Conservation (phyloP, 2,329 filamentous ascomycete species). For the Calonectria pseudoreteaudii region DNA sequence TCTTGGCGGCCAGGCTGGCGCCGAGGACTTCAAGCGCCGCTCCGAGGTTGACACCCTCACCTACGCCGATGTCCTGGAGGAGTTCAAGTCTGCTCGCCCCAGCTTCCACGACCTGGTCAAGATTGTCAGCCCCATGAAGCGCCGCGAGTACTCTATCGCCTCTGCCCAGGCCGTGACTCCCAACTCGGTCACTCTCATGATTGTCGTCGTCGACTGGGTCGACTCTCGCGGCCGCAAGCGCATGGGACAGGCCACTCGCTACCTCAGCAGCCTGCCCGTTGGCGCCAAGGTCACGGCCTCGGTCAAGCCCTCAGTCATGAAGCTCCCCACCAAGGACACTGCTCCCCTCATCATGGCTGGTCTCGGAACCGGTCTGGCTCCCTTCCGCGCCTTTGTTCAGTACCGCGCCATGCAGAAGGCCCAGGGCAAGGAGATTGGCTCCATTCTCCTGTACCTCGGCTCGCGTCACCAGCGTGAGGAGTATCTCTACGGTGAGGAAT, state of each 20-base stretch:
- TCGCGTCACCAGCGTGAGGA: conserved; percentile 98
- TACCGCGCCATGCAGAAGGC: conserved; percentile 98
- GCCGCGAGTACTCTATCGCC: conserved; percentile 98
- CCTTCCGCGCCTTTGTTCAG: conserved; percentile 99
- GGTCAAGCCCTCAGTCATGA: conserved; percentile 99
- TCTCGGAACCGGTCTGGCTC: conserved; percentile 95
- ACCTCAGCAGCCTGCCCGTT: conserved; percentile 80
- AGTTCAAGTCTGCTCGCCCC: conserved; percentile 91
- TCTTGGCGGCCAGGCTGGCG: conserved; percentile 82
- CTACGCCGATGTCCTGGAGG: conserved; percentile 88
- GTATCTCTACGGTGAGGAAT: conserved; percentile 98
- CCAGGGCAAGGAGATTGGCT: conserved; percentile 94
- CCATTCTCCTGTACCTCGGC: conserved; percentile 95
- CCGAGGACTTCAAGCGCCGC: conserved; percentile 90
- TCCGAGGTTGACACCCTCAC: conserved; percentile 92
- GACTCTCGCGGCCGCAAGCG: conserved; percentile 89
- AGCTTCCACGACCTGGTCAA: conserved; percentile 88
- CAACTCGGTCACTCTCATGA: conserved; percentile 90
- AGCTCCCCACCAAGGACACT: conserved; percentile 87
- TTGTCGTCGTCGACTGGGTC: conserved; percentile 97
- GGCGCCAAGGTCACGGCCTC: conserved; percentile 88
- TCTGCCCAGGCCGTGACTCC: conserved; percentile 96
- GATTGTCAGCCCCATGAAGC: conserved; percentile 92
- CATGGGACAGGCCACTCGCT: conserved; percentile 92
- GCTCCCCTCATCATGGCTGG: conserved; percentile 99